Evolutionary conservation across 768 basidiomycete species (phyloP).

Genomic region (Trametes cubensis): DNA sequence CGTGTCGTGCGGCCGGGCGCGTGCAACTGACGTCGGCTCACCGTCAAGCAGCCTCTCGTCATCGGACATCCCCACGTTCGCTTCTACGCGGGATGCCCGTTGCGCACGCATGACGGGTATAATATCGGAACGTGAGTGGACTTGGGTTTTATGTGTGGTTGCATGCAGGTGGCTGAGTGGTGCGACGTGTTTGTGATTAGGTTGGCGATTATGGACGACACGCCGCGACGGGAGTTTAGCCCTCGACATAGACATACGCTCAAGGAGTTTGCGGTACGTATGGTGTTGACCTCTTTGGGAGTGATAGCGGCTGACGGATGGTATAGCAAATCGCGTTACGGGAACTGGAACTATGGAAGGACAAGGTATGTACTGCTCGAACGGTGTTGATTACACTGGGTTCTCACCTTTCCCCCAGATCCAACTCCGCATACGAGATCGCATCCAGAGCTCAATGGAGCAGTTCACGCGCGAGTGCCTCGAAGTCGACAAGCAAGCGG

Average conservation of each 20-base stretch:
- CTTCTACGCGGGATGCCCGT: slow-evolving; percentile 91
- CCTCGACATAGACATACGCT: slow-evolving; percentile 89
- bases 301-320: not conserved
- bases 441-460: slow-evolving; percentile 97
- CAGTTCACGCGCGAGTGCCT: slow-evolving; percentile 93
- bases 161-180: not conserved
- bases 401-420: slow-evolving; percentile 50
- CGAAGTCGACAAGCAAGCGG: slow-evolving; percentile 74
- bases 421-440: slow-evolving; percentile 86
- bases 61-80: slow-evolving; percentile 66
- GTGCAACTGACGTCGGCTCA: slow-evolving; percentile 2
- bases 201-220: slow-evolving; percentile 82
- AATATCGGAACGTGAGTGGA: slow-evolving; percentile 78
- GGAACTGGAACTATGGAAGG: slow-evolving; percentile 94
- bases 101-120: slow-evolving; percentile 86
- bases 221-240: slow-evolving; percentile 80
- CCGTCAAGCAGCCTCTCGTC: slow-evolving; percentile 63
- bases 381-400: not conserved
- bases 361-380: slow-evolving; percentile 59
- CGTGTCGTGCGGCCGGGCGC: not conserved
- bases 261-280: slow-evolving; percentile 82
- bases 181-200: slow-evolving; percentile 38
- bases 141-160: too few species aligned
- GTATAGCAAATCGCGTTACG: slow-evolving; percentile 81
- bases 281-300: too few species aligned